Base-by-base conservation (phyloP, 2,329 filamentous ascomycete genomes). In the Botrytis byssoidea region DNA sequence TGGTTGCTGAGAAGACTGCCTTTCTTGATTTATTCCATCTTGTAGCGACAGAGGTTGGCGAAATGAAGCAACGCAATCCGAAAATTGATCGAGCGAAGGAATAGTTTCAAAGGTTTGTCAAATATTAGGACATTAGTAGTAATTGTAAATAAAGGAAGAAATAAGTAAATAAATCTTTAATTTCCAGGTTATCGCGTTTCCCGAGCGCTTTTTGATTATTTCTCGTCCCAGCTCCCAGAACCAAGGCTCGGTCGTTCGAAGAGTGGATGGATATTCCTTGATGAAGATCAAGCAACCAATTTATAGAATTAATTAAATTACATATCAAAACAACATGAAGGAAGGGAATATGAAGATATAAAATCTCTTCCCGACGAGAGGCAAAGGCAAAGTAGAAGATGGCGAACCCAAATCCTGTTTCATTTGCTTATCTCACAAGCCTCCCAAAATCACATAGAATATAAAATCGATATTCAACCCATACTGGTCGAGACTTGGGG, bases 231-330 rank as follows among this genome's bases (percentile, higher is more conserved):
- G 25, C 48, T 55, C 61, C 61, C 61, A 64, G 22, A 37, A 67
- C 44, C 64, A 67, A 67, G 64, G 64, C 44, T 37, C 55, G 44
- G 14, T 29, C 10, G 59, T 65, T 44, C 51, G 51, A 16, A 35
- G n/a, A 66, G n/a, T 65, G 59, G 35, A 71, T 71, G 69, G 69
- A 66, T 71, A 37, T 32, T 55, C 69, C 69, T 66, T 71, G 69
- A 71, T 8, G 42, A 22, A 18, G 55, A 71, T 48, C 55, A 65
- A 65, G 57, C 59, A 71, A 51, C 40, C 40, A 60, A 51, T 68
- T 22, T 57, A 22, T 32, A 3, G 25, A 51, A 42, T 32, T 10
- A n/a, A 59, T 55, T 59, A 35, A 72, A 67, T 72, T n/a, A 57
- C 59, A 57, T 67, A 37, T 55, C 20, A n/a, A 32, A 40, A 68